phyloP scores from a whole-genome alignment of 2,329 filamentous ascomycete species.

The Botryotinia narcissicola region DNA sequence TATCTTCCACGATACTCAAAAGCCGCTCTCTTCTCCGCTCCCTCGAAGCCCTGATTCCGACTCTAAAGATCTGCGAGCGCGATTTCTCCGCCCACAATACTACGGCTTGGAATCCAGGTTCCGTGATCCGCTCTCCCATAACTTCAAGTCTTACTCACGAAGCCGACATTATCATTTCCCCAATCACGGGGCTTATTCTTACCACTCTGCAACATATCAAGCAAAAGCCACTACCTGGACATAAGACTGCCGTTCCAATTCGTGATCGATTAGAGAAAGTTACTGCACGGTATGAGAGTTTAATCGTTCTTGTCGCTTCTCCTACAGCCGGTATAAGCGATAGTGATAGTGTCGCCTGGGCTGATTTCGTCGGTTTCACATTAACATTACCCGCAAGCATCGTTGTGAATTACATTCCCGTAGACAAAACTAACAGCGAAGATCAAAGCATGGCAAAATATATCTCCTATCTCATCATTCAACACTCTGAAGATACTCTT shows the following conservation, averaged over 20 bases:
- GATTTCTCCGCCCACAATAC: slow-evolving; percentile 50
- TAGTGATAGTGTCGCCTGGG: slow-evolving; percentile 31
- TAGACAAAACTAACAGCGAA: slow-evolving; percentile 31
- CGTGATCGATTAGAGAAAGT: slow-evolving; percentile 54
- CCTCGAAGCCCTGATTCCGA: slow-evolving; percentile 50
- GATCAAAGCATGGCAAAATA: slow-evolving; percentile 52
- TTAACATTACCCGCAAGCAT: slow-evolving; percentile 42
- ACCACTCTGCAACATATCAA: slow-evolving; percentile 70
- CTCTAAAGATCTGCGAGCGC: slow-evolving; percentile 56
- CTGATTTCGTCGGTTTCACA: slow-evolving; percentile 37
- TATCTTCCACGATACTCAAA: slow-evolving; percentile 48
- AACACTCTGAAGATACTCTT: slow-evolving; percentile 26
- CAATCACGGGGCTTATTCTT: slow-evolving; percentile 64
- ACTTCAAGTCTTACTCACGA: slow-evolving; percentile 50
- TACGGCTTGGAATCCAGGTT: slow-evolving; percentile 38
- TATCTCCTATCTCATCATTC: slow-evolving; percentile 52
- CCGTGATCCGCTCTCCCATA: slow-evolving; percentile 40
- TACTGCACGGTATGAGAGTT: slow-evolving; percentile 60
- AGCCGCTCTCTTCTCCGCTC: slow-evolving; percentile 49
- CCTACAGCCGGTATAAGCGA: slow-evolving; percentile 39
- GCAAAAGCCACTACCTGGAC: slow-evolving; percentile 68
- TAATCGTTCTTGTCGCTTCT: slow-evolving; percentile 68
- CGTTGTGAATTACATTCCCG: slow-evolving; percentile 45
- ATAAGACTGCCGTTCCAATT: slow-evolving; percentile 48
- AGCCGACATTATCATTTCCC: slow-evolving; percentile 72